Evolutionary conservation across 768 basidiomycete species (phyloP), one percentile per base, ranked within the genome.

Genomic region (Mycena metata): DNA sequence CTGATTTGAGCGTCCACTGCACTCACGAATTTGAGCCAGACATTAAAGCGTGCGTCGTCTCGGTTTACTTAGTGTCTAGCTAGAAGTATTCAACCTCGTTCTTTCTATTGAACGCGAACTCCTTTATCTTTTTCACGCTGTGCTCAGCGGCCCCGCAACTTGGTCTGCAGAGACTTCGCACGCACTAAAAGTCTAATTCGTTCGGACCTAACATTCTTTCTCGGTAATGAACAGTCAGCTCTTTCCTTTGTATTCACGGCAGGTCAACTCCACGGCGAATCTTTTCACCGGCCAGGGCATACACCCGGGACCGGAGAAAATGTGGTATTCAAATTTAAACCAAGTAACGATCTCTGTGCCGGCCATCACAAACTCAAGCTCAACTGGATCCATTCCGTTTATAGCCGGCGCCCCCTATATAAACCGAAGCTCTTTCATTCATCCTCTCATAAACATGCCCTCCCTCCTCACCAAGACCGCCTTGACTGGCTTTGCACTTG

Each of bases 401-500:
- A 3, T 47, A 62, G 35, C 56, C 21, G 12, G 33, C 30, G 13
- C n/a, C 35, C 39, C 41, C 49, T 67, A 67, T 67, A 61, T 52
- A 52, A 23, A 42, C 39, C 35, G n/a, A 36, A 41, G 24, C 23
- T 49, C 30, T 24, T 17, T 19, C 23, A 9, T 26, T 21, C 65
- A 15, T 61, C 42, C 12, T 41, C 36, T 46, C 13, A 17, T 49
- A 42, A 35, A 16, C 17, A 58, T 62, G 67, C 33, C 23, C 10
- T 58, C 60, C 33, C 47, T 58, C 9, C 21, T 63, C 49, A 3
- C 51, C 10, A 59, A 57, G 23, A 52, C 41, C 49, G 45, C 42
- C 17, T 36, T 69, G 42, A 16, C 42, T 23, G 12, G 41, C 19
- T 55, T 64, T 26, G 50, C 41, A 21, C 33, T 82, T 66, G 68